phyloP scores from a whole-genome alignment of 768 basidiomycete genomes.

The Lactarius hengduanensis region DNA sequence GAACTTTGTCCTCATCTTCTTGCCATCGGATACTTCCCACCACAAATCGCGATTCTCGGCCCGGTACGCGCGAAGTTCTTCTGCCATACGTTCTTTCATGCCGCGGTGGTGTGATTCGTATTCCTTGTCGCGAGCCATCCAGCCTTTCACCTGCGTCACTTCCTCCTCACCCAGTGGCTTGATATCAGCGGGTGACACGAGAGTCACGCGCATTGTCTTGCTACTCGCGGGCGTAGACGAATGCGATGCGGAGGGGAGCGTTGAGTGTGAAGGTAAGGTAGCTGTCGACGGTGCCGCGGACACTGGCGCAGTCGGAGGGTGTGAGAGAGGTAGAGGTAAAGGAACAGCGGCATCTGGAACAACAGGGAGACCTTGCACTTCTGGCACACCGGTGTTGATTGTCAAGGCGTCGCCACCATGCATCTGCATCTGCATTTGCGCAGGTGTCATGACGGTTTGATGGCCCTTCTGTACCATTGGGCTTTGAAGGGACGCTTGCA shows the following conservation, averaged over 20 bases:
- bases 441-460: constrained; percentile 16
- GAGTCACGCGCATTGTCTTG: constrained; percentile 55
- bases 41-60: constrained; percentile 49
- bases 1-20: constrained; percentile 44
- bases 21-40: constrained; percentile 62
- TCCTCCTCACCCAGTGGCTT: constrained; percentile 48
- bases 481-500: constrained; percentile 25
- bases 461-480: constrained; percentile 19
- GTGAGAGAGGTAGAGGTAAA: constrained; percentile 6
- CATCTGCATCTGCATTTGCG: constrained; percentile 25
- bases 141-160: constrained; percentile 51
- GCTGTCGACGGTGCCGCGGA: constrained; percentile 29
- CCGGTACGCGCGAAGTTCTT: constrained; percentile 47
- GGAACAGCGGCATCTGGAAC: constrained; percentile 19
- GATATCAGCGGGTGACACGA: constrained; percentile 55
- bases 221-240: constrained; percentile 50
- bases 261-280: constrained; percentile 37
- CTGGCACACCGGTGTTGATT: constrained; percentile 22
- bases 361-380: constrained; percentile 24
- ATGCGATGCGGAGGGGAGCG: constrained; percentile 44
- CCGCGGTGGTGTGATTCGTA: constrained; percentile 50
- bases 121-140: constrained; percentile 63
- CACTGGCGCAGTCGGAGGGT: constrained; percentile 28
- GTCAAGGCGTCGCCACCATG: constrained; percentile 15
- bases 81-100: constrained; percentile 52